Percentiles rank a stretch among this genome's conserved stretches.
Evolutionary conservation across 768 basidiomycete species (phyloP).

Genomic region (Nidularia pulvinata): DNA sequence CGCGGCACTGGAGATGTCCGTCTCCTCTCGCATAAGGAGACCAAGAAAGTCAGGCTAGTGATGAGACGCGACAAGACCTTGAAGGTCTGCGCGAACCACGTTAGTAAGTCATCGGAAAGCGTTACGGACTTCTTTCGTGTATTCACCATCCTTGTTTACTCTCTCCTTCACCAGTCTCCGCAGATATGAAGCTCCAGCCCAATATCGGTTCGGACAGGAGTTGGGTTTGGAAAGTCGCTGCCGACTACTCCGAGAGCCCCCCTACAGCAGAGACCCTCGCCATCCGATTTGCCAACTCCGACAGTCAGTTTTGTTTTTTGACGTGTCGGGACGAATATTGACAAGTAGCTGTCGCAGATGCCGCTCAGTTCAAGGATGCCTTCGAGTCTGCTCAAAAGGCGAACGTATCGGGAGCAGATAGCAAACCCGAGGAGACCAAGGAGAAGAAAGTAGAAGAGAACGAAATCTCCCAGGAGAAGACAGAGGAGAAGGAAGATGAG

Average conservation of each 20-base stretch:
- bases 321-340: background rate
- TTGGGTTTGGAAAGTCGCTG: conserved; percentile 98
- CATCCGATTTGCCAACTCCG: conserved; percentile 96
- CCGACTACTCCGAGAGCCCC: conserved; percentile 91
- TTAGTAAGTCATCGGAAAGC: conserved; percentile 55
- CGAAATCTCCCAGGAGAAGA: conserved; percentile 14
- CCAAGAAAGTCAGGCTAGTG: conserved; percentile 91
- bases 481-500: conserved; percentile 18
- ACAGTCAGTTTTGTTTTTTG: conserved; percentile 59
- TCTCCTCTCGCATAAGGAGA: conserved; percentile 86
- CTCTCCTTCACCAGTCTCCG: conserved; percentile 52
- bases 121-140: background rate
- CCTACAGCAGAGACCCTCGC: conserved; percentile 95
- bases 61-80: conserved; percentile 99
- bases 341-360: conserved; percentile 48
- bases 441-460: conserved; percentile 26
- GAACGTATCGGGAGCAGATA: conserved; percentile 41
- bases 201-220: conserved; percentile 99
- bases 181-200: conserved; percentile 93
- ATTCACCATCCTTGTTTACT: background rate
- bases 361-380: conserved; percentile 82
- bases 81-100: conserved; percentile 99
- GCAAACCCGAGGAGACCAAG: conserved; percentile 18
- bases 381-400: conserved; percentile 85
- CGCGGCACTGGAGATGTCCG: conserved; percentile 96